Conservation (phyloP, 768 basidiomycete species). For the Mycena haematopus region DNA sequence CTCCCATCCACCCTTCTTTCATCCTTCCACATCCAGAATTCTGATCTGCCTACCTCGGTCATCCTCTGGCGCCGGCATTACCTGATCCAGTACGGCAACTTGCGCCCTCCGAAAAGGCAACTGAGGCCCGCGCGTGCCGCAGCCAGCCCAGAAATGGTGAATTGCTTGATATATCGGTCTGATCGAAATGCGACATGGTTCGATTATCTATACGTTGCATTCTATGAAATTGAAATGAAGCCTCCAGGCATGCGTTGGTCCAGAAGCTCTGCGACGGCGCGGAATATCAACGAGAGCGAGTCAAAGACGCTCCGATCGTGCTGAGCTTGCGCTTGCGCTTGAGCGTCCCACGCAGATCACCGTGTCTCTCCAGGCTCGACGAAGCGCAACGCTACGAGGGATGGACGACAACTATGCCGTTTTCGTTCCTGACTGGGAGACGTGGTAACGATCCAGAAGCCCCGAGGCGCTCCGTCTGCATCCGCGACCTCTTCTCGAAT, state of each 20-base stretch:
- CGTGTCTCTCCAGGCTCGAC: neutral
- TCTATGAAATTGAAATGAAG: conserved; percentile 11
- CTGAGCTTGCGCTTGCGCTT: conserved; percentile 23
- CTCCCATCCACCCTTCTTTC: neutral
- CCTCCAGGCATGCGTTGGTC: neutral
- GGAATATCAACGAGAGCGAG: conserved; percentile 4
- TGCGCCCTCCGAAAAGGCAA: neutral
- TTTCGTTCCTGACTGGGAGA: conserved; percentile 13
- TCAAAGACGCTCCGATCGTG: conserved; percentile 22
- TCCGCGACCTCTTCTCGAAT: conserved; percentile 20
- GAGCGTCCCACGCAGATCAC: conserved; percentile 20
- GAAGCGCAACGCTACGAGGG: neutral
- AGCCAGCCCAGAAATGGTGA: conserved; percentile 6
- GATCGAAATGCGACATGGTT: conserved; percentile 4
- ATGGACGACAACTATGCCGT: neutral
- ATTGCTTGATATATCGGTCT: conserved; percentile 12
- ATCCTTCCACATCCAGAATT: neutral
- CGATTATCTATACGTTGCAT: conserved; percentile 2
- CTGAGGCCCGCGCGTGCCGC: neutral
- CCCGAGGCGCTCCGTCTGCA: neutral
- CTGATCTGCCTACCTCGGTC: conserved; percentile 1
- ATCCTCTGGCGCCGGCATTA: neutral
- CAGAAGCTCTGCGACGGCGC: conserved; percentile 2
- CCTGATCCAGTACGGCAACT: conserved; percentile 5
- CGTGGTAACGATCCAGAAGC: conserved; percentile 17